A percentile compares a stretch with the other conserved stretches of the same genome.
Conservation (phyloP, 2,329 filamentous ascomycete genomes). For the Fusarium metavorans region DNA sequence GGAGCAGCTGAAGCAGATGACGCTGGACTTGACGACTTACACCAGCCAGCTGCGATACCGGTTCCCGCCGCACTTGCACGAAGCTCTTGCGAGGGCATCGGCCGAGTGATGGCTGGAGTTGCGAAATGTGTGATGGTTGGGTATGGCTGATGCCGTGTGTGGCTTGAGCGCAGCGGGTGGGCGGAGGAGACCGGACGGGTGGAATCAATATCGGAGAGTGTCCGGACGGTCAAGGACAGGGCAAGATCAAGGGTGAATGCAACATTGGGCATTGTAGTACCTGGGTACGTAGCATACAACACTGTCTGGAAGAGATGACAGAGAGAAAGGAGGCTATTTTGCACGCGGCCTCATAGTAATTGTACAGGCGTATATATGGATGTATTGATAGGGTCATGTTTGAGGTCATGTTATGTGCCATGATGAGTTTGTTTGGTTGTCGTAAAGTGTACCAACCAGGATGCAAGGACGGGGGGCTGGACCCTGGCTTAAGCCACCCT, state of each 20-base stretch:
- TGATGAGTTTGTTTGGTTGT: background rate
- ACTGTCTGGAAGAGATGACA: conserved; percentile 1
- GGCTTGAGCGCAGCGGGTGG: conserved; percentile 8
- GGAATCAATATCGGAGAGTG: conserved; percentile 3
- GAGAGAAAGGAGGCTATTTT: conserved; percentile 8
- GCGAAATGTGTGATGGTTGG: conserved; percentile 20
- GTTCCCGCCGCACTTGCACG: conserved; percentile 87
- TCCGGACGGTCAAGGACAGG: background rate
- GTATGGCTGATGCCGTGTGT: conserved; percentile 18
- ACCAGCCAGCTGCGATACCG: conserved; percentile 93
- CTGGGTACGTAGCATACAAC: background rate
- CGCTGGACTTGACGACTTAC: conserved; percentile 92
- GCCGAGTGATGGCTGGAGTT: conserved; percentile 61
- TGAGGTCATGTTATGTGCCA: background rate
- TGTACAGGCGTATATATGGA: conserved; percentile 24
- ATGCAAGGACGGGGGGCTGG: background rate
- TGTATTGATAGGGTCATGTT: background rate
- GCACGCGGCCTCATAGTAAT: conserved; percentile 24
- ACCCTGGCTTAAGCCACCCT: background rate
- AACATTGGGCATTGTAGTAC: conserved; percentile 6
- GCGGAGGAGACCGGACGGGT: background rate
- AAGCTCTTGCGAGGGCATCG: conserved; percentile 85
- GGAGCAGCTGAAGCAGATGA: conserved; percentile 80
- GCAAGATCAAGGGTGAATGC: conserved; percentile 9
- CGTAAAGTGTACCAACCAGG: background rate